A percentile compares a stretch with the other conserved stretches of the same genome.
phyloP scores from a whole-genome alignment of 371 early-diverging fungal species.

The Neoconidiobolus thromboides region DNA sequence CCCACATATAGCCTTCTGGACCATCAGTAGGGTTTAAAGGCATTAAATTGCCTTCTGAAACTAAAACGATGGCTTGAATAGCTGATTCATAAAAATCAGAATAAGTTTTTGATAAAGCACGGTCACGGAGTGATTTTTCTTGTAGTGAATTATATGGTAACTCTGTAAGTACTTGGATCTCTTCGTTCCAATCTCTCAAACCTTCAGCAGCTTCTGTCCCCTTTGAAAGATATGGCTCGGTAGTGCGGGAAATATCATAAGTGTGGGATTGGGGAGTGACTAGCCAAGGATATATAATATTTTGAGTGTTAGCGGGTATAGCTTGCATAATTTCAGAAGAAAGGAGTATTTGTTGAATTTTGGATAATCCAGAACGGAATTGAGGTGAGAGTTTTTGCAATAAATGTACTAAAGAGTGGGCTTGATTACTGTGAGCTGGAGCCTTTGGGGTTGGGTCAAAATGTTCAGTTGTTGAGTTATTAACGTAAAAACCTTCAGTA shows the following conservation, averaged over 20 bases:
- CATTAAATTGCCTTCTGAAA: constrained; percentile 57
- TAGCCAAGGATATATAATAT: constrained; percentile 49
- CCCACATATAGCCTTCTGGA: constrained; percentile 64
- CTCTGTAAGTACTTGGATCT: constrained; percentile 73
- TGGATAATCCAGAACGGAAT: constrained; percentile 45
- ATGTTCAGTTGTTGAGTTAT: constrained; percentile 42
- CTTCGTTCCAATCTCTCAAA: constrained; percentile 91
- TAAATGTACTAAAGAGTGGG: constrained; percentile 51
- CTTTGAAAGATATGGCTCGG: constrained; percentile 40
- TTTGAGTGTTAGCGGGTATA: constrained; percentile 31
- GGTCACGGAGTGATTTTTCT: constrained; percentile 75
- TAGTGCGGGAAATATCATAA: constrained; percentile 40
- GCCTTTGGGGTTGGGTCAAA: constrained; percentile 49
- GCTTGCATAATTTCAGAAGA: constrained; percentile 65
- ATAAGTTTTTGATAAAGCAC: constrained; percentile 58
- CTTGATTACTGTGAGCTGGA: constrained; percentile 19
- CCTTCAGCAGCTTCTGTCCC: constrained; percentile 51
- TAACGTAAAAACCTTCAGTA: constrained; percentile 73
- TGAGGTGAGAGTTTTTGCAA: constrained; percentile 42
- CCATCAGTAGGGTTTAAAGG: constrained; percentile 67
- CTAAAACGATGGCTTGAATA: constrained; percentile 59
- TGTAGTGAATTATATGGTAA: constrained; percentile 51
- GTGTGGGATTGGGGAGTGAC: constrained; percentile 32
- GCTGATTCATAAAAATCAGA: constrained; percentile 87
- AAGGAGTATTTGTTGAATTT: constrained; percentile 41